Conservation (phyloP, 768 basidiomycete species). For the Pisolithus orientalis region DNA sequence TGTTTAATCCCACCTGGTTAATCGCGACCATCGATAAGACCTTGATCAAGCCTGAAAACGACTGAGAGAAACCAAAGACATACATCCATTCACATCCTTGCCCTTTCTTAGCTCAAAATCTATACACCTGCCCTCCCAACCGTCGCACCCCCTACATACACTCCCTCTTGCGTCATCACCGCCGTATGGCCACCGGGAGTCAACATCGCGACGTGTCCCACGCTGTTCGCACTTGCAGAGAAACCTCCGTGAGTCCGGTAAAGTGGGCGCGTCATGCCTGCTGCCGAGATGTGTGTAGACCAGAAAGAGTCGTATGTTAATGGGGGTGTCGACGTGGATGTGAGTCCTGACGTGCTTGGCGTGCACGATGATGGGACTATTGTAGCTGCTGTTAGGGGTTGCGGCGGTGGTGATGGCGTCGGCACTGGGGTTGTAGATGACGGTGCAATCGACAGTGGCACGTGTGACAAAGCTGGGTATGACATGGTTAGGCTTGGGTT, state of each 20-base stretch:
- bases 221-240: conserved; percentile 16
- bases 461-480: not conserved
- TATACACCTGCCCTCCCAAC: not conserved
- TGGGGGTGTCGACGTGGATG: conserved; percentile 14
- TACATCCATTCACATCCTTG: too few species aligned
- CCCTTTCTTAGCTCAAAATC: not conserved
- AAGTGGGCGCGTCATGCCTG: conserved; percentile 20
- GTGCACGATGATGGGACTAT: conserved; percentile 4
- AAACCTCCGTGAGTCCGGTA: conserved; percentile 27
- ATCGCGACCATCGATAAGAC: too few species aligned
- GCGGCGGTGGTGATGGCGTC: not conserved
- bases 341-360: conserved; percentile 1
- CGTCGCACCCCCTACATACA: conserved; percentile 23
- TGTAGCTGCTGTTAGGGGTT: not conserved
- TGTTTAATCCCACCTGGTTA: too few species aligned
- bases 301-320: conserved; percentile 61
- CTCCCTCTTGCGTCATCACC: conserved; percentile 27
- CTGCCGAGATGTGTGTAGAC: conserved; percentile 42
- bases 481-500: not conserved
- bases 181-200: conserved; percentile 26
- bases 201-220: conserved; percentile 26
- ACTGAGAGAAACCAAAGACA: too few species aligned
- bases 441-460: not conserved
- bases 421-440: not conserved
- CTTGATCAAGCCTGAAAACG: too few species aligned